These are phyloP conservation scores for Wickerhamiella pararugosa DNA, from an alignment of 1,139 yeast genomes.

Conservation along the genomic window DNA sequence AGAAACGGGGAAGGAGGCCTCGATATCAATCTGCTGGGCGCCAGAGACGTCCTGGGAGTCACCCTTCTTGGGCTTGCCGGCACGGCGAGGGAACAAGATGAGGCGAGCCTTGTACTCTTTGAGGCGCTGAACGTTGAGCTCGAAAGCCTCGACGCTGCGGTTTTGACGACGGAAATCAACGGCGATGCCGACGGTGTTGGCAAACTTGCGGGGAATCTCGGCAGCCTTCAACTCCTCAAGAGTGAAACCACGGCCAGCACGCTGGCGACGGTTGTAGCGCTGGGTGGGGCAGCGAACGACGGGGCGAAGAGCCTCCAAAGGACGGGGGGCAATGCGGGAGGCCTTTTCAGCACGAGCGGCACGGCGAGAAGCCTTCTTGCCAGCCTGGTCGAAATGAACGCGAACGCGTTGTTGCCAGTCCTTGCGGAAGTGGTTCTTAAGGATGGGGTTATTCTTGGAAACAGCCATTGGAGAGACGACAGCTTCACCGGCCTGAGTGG, in stretches of 20 bases:
- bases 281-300: constrained; percentile 97
- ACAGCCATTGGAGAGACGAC: constrained; percentile 44
- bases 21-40: constrained; percentile 62
- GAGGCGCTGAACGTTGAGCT: constrained; percentile 90
- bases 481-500: no score
- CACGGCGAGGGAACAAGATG: constrained; percentile 88
- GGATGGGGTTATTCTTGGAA: constrained; percentile 68
- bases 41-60: constrained; percentile 54
- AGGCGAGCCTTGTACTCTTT: constrained; percentile 92
- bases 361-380: constrained; percentile 96
- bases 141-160: constrained; percentile 93
- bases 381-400: constrained; percentile 99
- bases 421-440: constrained; percentile 72
- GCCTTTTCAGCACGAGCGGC: constrained; percentile 87
- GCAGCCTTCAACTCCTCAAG: constrained; percentile 97
- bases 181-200: constrained; percentile 96
- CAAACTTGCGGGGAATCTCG: constrained; percentile 88
- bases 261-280: constrained; percentile 98
- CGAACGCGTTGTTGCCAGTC: constrained; percentile 99
- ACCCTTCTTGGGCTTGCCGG: constrained; percentile 38
- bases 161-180: constrained; percentile 99
- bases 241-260: constrained; percentile 99
- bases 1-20: constrained; percentile 84
- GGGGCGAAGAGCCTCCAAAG: constrained; percentile 93
- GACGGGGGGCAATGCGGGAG: constrained; percentile 94